These are phyloP conservation scores for Erigeron philadelphicus DNA, from an alignment of 140 eudicot genomes.

Conservation along the genomic window DNA sequence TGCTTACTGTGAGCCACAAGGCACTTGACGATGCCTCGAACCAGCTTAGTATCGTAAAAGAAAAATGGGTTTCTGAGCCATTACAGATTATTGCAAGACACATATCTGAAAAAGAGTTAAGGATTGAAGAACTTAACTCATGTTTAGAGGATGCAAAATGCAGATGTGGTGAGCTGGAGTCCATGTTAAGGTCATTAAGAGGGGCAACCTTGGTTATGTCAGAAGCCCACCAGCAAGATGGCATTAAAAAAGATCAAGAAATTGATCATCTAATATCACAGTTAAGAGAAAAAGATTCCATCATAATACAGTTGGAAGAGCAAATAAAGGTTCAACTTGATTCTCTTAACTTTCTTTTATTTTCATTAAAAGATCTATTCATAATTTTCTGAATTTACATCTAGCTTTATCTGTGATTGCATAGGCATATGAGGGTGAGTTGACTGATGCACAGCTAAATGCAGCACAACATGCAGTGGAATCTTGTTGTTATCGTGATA, in stretches of 20 bases:
- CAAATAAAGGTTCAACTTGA: slow-evolving; percentile 47
- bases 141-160: slow-evolving; percentile 61
- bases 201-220: slow-evolving; percentile 82
- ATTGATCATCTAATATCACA: slow-evolving; percentile 35
- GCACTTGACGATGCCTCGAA: slow-evolving; percentile 60
- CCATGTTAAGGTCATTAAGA: slow-evolving; percentile 76
- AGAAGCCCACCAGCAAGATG: slow-evolving; percentile 74
- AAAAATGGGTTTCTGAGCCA: slow-evolving; percentile 40
- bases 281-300: slow-evolving; percentile 28
- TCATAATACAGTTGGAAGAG: slow-evolving; percentile 33
- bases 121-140: slow-evolving; percentile 55
- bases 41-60: slow-evolving; percentile 32
- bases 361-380: not conserved
- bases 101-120: slow-evolving; percentile 60
- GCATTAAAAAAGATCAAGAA: slow-evolving; percentile 60
- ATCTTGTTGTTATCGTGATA: slow-evolving; percentile 57
- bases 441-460: slow-evolving; percentile 48
- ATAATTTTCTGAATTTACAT: slow-evolving; percentile 8
- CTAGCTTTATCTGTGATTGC: slow-evolving; percentile 11
- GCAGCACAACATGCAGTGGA: slow-evolving; percentile 60
- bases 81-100: slow-evolving; percentile 49
- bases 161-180: slow-evolving; percentile 62
- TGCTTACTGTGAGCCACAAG: slow-evolving; percentile 59
- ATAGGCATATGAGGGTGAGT: slow-evolving; percentile 57
- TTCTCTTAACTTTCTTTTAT: not conserved